A percentile compares a stretch with the other conserved stretches of the same genome.
Evolutionary conservation across 2,329 filamentous ascomycete species (phyloP).

Genomic region (Aspergillus glaucus): DNA sequence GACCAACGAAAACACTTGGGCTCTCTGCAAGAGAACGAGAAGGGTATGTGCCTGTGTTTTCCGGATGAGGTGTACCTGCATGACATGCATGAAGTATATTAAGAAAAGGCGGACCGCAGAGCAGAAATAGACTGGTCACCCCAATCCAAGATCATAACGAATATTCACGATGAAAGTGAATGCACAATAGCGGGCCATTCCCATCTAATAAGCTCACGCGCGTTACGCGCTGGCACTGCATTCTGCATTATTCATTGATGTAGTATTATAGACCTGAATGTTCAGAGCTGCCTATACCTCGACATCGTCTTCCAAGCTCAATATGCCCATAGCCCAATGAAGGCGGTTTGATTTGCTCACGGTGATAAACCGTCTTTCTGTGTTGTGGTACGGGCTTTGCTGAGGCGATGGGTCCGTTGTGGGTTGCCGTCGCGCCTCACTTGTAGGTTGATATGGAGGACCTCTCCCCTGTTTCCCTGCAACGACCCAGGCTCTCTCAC

Average conservation of each 20-base stretch:
- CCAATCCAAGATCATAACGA: neutral
- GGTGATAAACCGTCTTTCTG: slow-evolving; percentile 52
- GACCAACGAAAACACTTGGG: neutral
- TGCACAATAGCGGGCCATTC: neutral
- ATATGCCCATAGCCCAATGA: slow-evolving; percentile 70
- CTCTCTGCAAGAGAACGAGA: neutral
- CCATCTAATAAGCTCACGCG: neutral
- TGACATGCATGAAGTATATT: neutral
- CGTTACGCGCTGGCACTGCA: neutral
- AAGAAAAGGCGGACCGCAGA: neutral
- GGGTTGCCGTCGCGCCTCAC: slow-evolving; percentile 14
- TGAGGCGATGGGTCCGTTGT: slow-evolving; percentile 16
- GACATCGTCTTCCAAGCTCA: slow-evolving; percentile 70
- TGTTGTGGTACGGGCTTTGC: slow-evolving; percentile 21
- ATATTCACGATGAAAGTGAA: neutral
- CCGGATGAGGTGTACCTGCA: neutral
- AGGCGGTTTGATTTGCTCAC: slow-evolving; percentile 58
- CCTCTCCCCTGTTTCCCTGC: slow-evolving; percentile 67
- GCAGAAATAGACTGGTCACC: no score
- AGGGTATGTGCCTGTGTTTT: neutral
- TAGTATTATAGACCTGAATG: neutral
- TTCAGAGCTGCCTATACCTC: slow-evolving; percentile 41
- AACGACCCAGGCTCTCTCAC: slow-evolving; percentile 77
- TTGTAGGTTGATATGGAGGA: slow-evolving; percentile 58
- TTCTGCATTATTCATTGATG: neutral